Conservation (phyloP, 805 yeast genomes). For the Candida caryicola region DNA sequence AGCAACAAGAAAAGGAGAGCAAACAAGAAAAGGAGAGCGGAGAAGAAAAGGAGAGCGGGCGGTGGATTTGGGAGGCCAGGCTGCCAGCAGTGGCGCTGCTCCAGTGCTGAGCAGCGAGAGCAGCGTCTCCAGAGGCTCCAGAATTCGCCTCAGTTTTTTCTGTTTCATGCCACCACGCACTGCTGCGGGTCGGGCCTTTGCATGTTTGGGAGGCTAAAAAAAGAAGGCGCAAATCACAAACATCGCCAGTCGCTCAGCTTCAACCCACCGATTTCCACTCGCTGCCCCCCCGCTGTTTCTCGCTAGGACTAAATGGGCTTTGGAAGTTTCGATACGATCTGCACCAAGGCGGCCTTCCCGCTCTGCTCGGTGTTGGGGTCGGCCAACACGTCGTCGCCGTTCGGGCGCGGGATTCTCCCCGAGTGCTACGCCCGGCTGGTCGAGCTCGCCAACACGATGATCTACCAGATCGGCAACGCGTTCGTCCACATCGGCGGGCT, state of each 20-base stretch:
- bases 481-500: constrained; percentile 79
- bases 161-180: no score
- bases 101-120: no score
- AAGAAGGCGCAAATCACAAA: not conserved
- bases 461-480: constrained; percentile 85
- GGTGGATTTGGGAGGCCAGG: no score
- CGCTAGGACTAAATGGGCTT: constrained; percentile 50
- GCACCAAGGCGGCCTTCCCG: constrained; percentile 70
- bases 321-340: constrained; percentile 63
- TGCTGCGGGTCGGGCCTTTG: no score
- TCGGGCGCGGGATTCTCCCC: constrained; percentile 65
- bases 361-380: constrained; percentile 74
- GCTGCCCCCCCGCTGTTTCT: no score
- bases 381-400: constrained; percentile 25
- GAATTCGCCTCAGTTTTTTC: not conserved
- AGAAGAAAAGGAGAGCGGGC: no score
- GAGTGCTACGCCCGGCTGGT: constrained; percentile 83
- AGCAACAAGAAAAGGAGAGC: no score
- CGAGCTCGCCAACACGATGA: constrained; percentile 84
- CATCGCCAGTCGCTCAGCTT: no score
- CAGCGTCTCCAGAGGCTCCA: no score
- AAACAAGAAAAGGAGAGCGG: no score
- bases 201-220: not conserved
- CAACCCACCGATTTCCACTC: not conserved
- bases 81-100: no score